phyloP scores from a whole-genome alignment of 1,284 basidiomycete genomes.

The Apiotrichum gamsii region DNA sequence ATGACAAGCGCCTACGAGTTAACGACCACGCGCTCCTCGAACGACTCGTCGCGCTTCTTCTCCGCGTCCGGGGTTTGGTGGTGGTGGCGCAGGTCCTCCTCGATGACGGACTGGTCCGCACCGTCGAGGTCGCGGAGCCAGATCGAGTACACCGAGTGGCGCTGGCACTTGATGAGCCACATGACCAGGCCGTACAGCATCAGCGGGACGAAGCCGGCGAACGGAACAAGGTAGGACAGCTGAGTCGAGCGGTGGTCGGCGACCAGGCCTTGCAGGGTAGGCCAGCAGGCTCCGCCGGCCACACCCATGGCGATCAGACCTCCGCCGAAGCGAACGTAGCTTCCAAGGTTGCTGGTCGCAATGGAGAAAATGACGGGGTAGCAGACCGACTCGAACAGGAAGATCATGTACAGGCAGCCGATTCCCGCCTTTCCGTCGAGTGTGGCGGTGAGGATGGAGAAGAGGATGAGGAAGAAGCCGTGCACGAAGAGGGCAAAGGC shows the following conservation, averaged over 20 bases:
- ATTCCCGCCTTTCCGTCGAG: conserved; percentile 29
- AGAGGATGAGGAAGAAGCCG: conserved; percentile 26
- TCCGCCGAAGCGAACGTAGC: conserved; percentile 28
- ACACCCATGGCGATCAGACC: conserved; percentile 31
- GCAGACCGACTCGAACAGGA: conserved; percentile 32
- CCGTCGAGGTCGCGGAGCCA: conserved; percentile 14
- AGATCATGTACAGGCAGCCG: conserved; percentile 32
- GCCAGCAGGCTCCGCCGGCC: conserved; percentile 27
- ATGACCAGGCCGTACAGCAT: conserved; percentile 21
- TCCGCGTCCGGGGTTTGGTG: background rate
- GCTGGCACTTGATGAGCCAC: conserved; percentile 19
- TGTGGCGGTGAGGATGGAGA: conserved; percentile 26
- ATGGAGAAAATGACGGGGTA: conserved; percentile 37
- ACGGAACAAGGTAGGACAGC: conserved; percentile 22
- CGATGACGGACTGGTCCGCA: background rate
- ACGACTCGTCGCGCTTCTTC: too few relatives aligned
- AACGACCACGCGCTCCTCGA: too few relatives aligned
- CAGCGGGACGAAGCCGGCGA: conserved; percentile 24
- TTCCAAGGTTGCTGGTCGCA: conserved; percentile 31
- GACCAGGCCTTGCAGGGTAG: conserved; percentile 24
- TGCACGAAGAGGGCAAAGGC: conserved; percentile 29
- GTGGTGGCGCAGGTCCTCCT: background rate
- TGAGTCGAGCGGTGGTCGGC: conserved; percentile 19
- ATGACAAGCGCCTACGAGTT: too few relatives aligned
- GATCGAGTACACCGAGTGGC: conserved; percentile 12